Evolutionary conservation across 768 basidiomycete genomes (phyloP).

Genomic region (Lanmaoa pseudosensibilis): DNA sequence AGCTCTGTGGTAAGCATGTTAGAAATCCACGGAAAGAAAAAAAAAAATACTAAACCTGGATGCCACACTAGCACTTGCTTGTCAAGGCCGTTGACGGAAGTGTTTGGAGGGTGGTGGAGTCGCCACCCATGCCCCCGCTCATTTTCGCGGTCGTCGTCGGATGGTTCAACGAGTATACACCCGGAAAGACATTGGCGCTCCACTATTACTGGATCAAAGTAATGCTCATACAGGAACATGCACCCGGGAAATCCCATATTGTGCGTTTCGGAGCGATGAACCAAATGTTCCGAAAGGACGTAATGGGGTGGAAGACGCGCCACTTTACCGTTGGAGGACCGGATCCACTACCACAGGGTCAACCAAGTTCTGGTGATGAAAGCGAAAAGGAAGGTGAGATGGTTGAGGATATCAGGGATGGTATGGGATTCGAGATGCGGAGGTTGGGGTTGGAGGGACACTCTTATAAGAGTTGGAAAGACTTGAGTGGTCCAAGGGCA

Average conservation of each 20-base stretch:
- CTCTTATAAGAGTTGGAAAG: background rate
- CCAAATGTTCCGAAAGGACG: background rate
- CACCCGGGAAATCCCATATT: background rate
- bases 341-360: background rate
- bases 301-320: background rate
- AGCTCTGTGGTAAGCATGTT: background rate
- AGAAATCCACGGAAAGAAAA: background rate
- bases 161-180: conserved; percentile 1
- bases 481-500: background rate
- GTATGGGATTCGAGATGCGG: background rate
- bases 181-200: background rate
- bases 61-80: background rate
- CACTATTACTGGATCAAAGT: background rate
- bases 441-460: background rate
- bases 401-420: background rate
- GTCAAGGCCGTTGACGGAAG: background rate
- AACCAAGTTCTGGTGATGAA: background rate
- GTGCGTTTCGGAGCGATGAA: background rate
- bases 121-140: background rate
- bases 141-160: background rate
- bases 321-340: background rate
- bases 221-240: background rate
- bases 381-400: background rate
- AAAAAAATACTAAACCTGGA: background rate
- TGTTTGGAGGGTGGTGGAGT: background rate